These are phyloP conservation scores for Phytophthora pseudosyringae DNA, from an alignment of 352 stramenopile genomes.

Conservation along the genomic window DNA sequence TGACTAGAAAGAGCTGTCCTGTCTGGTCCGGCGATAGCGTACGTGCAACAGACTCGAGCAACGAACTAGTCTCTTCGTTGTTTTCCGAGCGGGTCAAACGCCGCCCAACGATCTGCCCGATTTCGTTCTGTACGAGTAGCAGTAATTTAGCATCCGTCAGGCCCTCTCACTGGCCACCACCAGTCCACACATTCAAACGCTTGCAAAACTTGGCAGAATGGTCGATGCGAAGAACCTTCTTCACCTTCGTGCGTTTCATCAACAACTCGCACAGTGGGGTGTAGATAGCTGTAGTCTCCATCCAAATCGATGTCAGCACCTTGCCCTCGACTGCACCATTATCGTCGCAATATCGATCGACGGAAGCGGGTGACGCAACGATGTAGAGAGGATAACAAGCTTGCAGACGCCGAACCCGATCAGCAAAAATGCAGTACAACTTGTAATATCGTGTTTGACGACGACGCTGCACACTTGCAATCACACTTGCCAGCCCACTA, in stretches of 20 bases:
- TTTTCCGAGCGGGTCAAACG: not conserved
- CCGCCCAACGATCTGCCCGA: conserved; percentile 10
- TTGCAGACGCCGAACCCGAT: not conserved
- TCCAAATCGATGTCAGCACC: not conserved
- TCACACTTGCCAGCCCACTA: not conserved
- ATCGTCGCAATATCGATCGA: not conserved
- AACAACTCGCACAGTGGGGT: not conserved
- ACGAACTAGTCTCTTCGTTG: conserved; percentile 2
- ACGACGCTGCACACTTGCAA: not conserved
- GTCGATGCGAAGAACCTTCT: conserved; percentile 1
- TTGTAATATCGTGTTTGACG: conserved; percentile 1
- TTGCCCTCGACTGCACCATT: not conserved
- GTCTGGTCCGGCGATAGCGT: too few relatives aligned
- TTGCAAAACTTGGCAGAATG: conserved; percentile 15
- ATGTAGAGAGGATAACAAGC: not conserved
- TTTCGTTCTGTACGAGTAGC: conserved; percentile 10
- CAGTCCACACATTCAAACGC: not conserved
- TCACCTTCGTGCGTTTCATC: not conserved
- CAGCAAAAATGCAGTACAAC: not conserved
- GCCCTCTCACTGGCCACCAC: not conserved
- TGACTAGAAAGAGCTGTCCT: not conserved
- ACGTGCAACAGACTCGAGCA: not conserved
- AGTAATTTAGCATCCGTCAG: conserved; percentile 11
- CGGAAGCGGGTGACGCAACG: not conserved
- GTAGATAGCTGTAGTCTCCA: not conserved